Evolutionary conservation across 2,329 filamentous ascomycete genomes (phyloP).

Genomic region (Cercospora beticola): DNA sequence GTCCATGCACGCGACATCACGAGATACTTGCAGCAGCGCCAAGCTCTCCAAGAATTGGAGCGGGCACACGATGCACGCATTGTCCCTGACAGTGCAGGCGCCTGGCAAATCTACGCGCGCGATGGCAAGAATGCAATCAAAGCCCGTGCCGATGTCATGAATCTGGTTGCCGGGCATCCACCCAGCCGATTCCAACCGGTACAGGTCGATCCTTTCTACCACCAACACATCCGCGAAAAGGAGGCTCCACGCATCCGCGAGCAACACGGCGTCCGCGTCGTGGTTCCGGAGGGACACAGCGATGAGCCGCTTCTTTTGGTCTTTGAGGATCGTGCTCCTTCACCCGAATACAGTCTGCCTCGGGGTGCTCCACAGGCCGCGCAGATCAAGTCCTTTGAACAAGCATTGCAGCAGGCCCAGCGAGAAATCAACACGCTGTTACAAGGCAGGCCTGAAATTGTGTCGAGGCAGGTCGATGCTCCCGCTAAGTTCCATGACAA

Average conservation of each 20-base stretch:
- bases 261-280: slow-evolving; percentile 69
- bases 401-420: slow-evolving; percentile 59
- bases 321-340: slow-evolving; percentile 64
- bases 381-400: slow-evolving; percentile 58
- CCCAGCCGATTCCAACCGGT: slow-evolving; percentile 68
- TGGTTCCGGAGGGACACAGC: slow-evolving; percentile 63
- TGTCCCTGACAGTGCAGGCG: slow-evolving; percentile 69
- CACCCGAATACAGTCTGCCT: slow-evolving; percentile 55
- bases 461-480: slow-evolving; percentile 54
- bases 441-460: slow-evolving; percentile 56
- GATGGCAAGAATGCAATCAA: slow-evolving; percentile 80
- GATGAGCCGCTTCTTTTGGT: slow-evolving; percentile 66
- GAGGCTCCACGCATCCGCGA: slow-evolving; percentile 64
- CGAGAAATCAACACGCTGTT: slow-evolving; percentile 56
- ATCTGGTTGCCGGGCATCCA: slow-evolving; percentile 70
- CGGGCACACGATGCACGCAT: slow-evolving; percentile 80
- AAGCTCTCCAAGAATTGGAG: slow-evolving; percentile 80
- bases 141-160: slow-evolving; percentile 72
- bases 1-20: slow-evolving; percentile 82
- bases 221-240: slow-evolving; percentile 67
- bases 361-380: slow-evolving; percentile 55
- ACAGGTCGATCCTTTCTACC: slow-evolving; percentile 74
- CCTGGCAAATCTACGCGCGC: slow-evolving; percentile 85
- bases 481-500: slow-evolving; percentile 64
- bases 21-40: slow-evolving; percentile 78